Base-by-base conservation (phyloP, 1,284 basidiomycete genomes). In the Wolfiporia cocos region DNA sequence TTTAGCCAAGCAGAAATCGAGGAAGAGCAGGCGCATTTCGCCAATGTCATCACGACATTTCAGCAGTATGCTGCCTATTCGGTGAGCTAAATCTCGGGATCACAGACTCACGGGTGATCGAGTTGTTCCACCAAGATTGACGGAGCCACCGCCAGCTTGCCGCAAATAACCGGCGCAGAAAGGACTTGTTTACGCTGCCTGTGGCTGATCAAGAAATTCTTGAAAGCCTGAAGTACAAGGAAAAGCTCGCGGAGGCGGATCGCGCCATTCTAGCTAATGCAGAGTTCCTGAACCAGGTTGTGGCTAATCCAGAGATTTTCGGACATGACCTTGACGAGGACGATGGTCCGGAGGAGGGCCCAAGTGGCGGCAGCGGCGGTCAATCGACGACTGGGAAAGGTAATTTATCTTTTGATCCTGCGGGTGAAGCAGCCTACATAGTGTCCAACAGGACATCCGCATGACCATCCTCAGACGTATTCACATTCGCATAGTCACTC, bases 291-390 rank as follows among this genome's bases (percentile, higher is more conserved):
- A 62, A 69, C 14, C 61, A 72, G 47, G 79, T 90, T 44, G 75
- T 86, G 14, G 76, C 73, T 10, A 70, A 83, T 60, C 80, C 86
- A 0, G 79, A 81, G 52, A 87, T 89, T 32, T 89, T 89, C 55
- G 80, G 77, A 10, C 71, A 76, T 48, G 71, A 69, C 12, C 34
- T 68, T 1, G 63, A 59, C 11, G 53, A 56, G 5, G 65, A 57
- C 7, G 53, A 54, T 1, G 56, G 54, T 5, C 49, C 49, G 2
- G 52, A 49, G 19, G 17, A 18, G 34, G 34, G 7, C 17, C 10
- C 10, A 17, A 18, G 17, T 17, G 32, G 17, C 32, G 7, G 17
- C 32, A n/a, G n/a, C n/a, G n/a, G n/a, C n/a, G n/a, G n/a, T n/a
- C n/a, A n/a, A n/a, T n/a, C n/a, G n/a, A n/a, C n/a, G n/a, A n/a